These are phyloP conservation scores for Wallacemonas sp. DNA, from an alignment of 208 protist genomes.

Conservation along the genomic window DNA sequence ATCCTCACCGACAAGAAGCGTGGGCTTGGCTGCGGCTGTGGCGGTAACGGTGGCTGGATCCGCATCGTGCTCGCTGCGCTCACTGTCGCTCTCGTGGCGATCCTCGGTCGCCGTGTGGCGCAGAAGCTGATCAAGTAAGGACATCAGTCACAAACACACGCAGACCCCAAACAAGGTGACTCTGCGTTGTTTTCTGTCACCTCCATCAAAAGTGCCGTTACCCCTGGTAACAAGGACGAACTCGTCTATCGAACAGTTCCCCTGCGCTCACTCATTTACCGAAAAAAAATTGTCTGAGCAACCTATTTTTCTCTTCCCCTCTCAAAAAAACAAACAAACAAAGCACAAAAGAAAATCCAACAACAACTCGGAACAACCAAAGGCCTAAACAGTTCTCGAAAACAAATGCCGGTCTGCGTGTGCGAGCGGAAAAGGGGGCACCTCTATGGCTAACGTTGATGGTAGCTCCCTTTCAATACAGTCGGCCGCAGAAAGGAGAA, in stretches of 20 bases:
- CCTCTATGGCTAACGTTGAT: too few species aligned
- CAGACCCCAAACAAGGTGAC: neutral
- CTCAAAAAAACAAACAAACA: constrained; percentile 20
- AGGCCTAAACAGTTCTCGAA: too few species aligned
- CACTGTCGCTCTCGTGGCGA: constrained; percentile 19
- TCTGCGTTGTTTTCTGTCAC: neutral
- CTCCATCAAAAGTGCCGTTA: neutral
- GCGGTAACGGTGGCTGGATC: constrained; percentile 12
- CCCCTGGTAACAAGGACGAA: neutral
- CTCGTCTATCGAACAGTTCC: too few species aligned
- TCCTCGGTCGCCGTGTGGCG: constrained; percentile 32
- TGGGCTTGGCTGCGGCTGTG: neutral
- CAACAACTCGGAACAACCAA: neutral
- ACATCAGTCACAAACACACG: too few species aligned
- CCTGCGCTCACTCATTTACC: too few species aligned
- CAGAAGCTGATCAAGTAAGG: constrained; percentile 35
- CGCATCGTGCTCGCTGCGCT: constrained; percentile 21
- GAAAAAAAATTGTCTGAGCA: too few species aligned
- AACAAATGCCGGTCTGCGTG: too few species aligned
- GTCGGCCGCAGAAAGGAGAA: too few species aligned
- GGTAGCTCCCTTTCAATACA: too few species aligned
- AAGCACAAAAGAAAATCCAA: neutral
- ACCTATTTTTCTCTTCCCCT: too few species aligned
- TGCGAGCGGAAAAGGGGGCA: too few species aligned
- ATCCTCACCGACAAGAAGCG: constrained; percentile 78